These are phyloP conservation scores for Rhizopogon salebrosus DNA, from an alignment of 768 basidiomycete genomes.

Conservation along the genomic window DNA sequence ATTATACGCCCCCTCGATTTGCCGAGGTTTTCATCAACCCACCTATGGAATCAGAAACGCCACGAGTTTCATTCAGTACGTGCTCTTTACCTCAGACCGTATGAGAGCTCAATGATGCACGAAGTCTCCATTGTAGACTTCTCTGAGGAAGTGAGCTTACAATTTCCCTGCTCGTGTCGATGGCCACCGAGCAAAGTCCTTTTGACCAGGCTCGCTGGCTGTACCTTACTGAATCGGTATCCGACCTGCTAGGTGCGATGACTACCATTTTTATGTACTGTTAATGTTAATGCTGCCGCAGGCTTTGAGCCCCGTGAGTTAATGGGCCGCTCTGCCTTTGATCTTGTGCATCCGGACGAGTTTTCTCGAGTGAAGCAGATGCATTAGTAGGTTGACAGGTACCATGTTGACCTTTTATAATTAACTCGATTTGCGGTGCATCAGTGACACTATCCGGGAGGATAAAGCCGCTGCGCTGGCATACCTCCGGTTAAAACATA, in stretches of 20 bases:
- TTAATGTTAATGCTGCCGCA: constrained; percentile 20
- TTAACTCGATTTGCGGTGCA: constrained; percentile 1
- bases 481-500: constrained; percentile 76
- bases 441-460: constrained; percentile 67
- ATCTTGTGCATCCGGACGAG: constrained; percentile 81
- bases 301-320: constrained; percentile 74
- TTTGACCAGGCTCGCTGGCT: constrained; percentile 55
- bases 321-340: constrained; percentile 60
- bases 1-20: neutral
- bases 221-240: constrained; percentile 61
- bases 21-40: neutral
- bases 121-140: constrained; percentile 80
- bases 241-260: constrained; percentile 53
- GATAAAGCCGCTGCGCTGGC: constrained; percentile 79
- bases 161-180: neutral
- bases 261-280: neutral
- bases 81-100: constrained; percentile 14
- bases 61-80: constrained; percentile 76
- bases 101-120: constrained; percentile 6
- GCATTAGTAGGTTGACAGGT: constrained; percentile 52
- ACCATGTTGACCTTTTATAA: neutral
- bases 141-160: constrained; percentile 53
- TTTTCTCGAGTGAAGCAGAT: constrained; percentile 57
- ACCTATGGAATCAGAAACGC: constrained; percentile 40
- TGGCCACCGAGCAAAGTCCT: constrained; percentile 4